Conservation (phyloP, 2,329 filamentous ascomycete species). For the Thielaviopsis ethacetica region DNA sequence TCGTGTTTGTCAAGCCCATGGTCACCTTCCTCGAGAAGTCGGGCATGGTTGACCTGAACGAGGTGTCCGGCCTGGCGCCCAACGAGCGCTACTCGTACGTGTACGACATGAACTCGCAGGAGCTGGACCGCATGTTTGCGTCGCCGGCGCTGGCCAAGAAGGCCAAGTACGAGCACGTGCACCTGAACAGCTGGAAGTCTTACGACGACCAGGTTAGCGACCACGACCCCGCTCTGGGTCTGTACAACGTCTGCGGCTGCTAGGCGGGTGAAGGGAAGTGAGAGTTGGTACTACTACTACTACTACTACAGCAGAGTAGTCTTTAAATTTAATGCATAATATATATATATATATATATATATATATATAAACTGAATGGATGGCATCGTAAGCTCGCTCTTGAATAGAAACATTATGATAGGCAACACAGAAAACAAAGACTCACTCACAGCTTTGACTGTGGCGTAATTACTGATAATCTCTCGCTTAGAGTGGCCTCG, state of each 20-base stretch:
- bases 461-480: constrained; percentile 36
- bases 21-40: constrained; percentile 35
- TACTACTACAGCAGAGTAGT: too few relatives aligned
- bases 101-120: constrained; percentile 52
- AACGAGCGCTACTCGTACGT: constrained; percentile 55
- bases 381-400: too few relatives aligned
- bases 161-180: constrained; percentile 46
- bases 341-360: background rate
- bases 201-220: constrained; percentile 42
- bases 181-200: constrained; percentile 53
- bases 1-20: constrained; percentile 44
- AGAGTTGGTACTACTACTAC: background rate
- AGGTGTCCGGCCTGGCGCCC: constrained; percentile 31
- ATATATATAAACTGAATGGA: background rate
- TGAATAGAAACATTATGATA: too few relatives aligned
- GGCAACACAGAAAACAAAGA: background rate
- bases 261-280: constrained; percentile 1
- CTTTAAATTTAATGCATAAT: background rate
- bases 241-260: constrained; percentile 40
- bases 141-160: constrained; percentile 32
- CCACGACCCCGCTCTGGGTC: constrained; percentile 52
- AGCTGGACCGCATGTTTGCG: constrained; percentile 55
- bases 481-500: constrained; percentile 45
- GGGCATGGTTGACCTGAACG: constrained; percentile 45
- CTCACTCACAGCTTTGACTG: constrained; percentile 43